phyloP scores from a whole-genome alignment of 2,329 filamentous ascomycete genomes.

The Colletotrichum neosansevieriae region DNA sequence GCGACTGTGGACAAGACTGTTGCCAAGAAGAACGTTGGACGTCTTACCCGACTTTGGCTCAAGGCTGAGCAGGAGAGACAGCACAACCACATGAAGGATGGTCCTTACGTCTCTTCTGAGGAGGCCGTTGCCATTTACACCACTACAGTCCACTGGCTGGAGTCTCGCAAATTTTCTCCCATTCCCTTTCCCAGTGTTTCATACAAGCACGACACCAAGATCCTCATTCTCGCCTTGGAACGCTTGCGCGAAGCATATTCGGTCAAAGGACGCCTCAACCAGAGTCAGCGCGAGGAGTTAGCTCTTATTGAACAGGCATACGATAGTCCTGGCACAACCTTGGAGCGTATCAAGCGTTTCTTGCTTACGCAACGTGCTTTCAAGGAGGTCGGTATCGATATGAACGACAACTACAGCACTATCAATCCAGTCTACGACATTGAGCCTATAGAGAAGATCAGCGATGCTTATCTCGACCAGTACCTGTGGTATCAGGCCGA shows the following conservation, averaged over 20 bases:
- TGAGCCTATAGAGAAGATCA: conserved; percentile 99
- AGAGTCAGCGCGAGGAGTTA: conserved; percentile 96
- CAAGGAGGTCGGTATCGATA: conserved; percentile 99
- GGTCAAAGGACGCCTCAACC: conserved; percentile 95
- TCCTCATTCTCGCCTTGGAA: conserved; percentile 94
- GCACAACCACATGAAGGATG: conserved; percentile 99
- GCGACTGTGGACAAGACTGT: conserved; percentile 99
- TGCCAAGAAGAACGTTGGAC: conserved; percentile 98
- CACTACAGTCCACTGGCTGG: conserved; percentile 97
- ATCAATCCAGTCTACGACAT: conserved; percentile 99
- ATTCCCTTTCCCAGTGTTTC: conserved; percentile 99
- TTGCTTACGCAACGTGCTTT: conserved; percentile 96
- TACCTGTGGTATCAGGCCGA: conserved; percentile 99
- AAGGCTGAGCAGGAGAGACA: conserved; percentile 98
- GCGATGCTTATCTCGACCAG: conserved; percentile 97
- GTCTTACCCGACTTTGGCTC: conserved; percentile 93
- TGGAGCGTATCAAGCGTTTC: conserved; percentile 97
- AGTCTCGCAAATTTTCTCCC: conserved; percentile 97
- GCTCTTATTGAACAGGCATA: conserved; percentile 98
- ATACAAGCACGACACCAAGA: conserved; percentile 99
- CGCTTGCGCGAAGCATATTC: conserved; percentile 95
- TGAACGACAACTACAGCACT: conserved; percentile 99
- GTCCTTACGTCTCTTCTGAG: conserved; percentile 97
- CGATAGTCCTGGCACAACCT: conserved; percentile 94
- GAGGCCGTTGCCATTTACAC: conserved; percentile 99